These are phyloP conservation scores for Hericium alpestre DNA, from an alignment of 768 basidiomycete species.

Conservation along the genomic window DNA sequence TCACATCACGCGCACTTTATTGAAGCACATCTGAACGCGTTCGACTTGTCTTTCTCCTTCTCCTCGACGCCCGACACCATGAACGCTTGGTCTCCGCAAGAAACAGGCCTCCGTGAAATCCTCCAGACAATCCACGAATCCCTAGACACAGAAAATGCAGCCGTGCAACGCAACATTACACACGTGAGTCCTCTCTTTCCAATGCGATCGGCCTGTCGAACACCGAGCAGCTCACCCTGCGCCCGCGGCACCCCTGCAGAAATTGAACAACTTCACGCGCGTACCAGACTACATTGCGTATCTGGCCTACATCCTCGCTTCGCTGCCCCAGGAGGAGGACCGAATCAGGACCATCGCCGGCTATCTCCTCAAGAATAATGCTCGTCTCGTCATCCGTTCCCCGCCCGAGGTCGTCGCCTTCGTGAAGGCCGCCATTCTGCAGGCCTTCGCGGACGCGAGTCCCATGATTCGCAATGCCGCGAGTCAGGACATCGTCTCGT, in stretches of 20 bases:
- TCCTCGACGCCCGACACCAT: constrained; percentile 21
- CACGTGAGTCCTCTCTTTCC: constrained; percentile 39
- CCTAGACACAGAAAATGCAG: constrained; percentile 62
- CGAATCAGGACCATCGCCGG: constrained; percentile 93
- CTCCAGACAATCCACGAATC: constrained; percentile 86
- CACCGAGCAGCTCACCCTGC: constrained; percentile 11
- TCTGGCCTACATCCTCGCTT: constrained; percentile 85
- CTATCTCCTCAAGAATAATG: constrained; percentile 93
- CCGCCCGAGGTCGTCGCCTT: constrained; percentile 58
- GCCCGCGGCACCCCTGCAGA: constrained; percentile 33
- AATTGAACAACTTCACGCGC: constrained; percentile 79
- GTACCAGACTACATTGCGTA: constrained; percentile 93
- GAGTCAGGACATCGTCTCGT: constrained; percentile 83
- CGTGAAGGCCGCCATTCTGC: constrained; percentile 66
- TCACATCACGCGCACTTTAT: neutral
- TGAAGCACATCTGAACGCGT: constrained; percentile 7
- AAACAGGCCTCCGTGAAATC: constrained; percentile 83
- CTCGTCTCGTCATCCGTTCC: constrained; percentile 62
- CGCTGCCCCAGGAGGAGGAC: constrained; percentile 74
- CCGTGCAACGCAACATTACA: constrained; percentile 68
- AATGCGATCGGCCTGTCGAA: constrained; percentile 4
- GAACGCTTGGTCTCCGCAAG: constrained; percentile 74
- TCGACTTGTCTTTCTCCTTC: constrained; percentile 6
- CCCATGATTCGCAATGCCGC: constrained; percentile 90
- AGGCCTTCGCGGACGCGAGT: constrained; percentile 72